Conservation (phyloP, 2,329 filamentous ascomycete genomes). For the Monosporascus sp. region DNA sequence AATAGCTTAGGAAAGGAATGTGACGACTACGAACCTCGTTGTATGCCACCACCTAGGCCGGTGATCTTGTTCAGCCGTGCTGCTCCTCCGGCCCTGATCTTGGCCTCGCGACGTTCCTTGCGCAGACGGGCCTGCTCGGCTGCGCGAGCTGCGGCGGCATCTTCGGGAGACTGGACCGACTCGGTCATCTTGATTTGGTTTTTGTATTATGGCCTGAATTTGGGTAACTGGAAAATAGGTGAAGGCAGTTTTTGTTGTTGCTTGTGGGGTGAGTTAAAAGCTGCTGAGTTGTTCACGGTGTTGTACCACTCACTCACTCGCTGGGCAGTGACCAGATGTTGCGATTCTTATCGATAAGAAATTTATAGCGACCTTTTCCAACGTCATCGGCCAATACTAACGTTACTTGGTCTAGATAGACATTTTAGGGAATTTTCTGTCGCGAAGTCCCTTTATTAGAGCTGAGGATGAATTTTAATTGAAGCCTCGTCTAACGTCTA, state of each 20-base stretch:
- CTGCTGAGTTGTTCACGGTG: not conserved
- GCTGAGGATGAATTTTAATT: too few species aligned
- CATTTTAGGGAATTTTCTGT: too few species aligned
- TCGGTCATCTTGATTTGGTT: conserved; percentile 20
- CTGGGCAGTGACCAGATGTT: not conserved
- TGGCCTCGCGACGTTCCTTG: conserved; percentile 74
- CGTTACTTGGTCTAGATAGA: not conserved
- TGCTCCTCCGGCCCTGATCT: conserved; percentile 67
- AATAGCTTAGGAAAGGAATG: conserved; percentile 4
- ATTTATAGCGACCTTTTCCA: not conserved
- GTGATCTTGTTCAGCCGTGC: conserved; percentile 71
- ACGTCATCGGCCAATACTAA: not conserved
- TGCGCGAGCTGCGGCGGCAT: conserved; percentile 47
- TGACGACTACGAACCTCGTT: conserved; percentile 33
- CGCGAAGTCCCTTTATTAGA: too few species aligned
- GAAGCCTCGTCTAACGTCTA: too few species aligned
- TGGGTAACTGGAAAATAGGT: not conserved
- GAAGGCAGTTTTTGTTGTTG: not conserved
- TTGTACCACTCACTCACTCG: too few species aligned
- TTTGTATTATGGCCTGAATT: not conserved
- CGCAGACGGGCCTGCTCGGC: conserved; percentile 66
- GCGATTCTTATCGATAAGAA: not conserved
- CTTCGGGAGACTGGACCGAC: conserved; percentile 28
- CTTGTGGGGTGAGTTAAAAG: not conserved
- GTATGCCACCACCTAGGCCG: conserved; percentile 57